These are phyloP conservation scores for Claviceps pazoutovae DNA, from an alignment of 2,329 filamentous ascomycete genomes.

Conservation along the genomic window DNA sequence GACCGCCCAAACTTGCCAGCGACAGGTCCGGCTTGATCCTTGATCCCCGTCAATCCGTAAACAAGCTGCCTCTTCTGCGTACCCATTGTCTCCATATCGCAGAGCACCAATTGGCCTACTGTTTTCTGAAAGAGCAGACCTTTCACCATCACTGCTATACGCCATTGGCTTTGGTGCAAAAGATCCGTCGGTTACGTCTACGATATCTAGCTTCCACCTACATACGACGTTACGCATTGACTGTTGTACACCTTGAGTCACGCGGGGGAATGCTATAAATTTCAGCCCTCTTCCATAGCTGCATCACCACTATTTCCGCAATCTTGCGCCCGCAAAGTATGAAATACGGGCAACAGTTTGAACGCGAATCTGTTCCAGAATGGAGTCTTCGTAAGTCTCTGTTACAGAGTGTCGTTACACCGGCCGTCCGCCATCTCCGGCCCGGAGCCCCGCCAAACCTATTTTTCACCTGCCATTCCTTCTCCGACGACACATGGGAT, in stretches of 20 bases:
- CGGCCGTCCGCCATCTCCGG: neutral
- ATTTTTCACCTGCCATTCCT: neutral
- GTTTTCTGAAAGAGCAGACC: neutral
- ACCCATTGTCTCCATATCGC: neutral
- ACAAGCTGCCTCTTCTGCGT: neutral
- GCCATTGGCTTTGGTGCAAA: neutral
- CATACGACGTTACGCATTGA: neutral
- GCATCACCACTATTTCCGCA: neutral
- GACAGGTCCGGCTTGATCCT: neutral
- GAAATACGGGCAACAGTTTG: conserved; percentile 41
- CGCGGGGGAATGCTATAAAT: neutral
- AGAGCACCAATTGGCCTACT: neutral
- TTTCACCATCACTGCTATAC: neutral
- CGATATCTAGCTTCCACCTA: neutral
- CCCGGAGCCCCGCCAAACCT: neutral
- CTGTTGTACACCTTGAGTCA: neutral
- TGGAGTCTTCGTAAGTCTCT: conserved; percentile 56
- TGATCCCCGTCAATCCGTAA: too few species aligned
- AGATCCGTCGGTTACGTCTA: neutral
- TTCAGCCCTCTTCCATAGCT: neutral
- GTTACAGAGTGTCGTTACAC: neutral
- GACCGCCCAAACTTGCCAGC: neutral
- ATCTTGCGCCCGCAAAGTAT: conserved; percentile 11
- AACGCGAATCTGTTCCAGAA: conserved; percentile 64
- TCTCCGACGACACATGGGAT: neutral